A percentile compares a stretch with the other conserved stretches of the same genome.
phyloP scores from a whole-genome alignment of 2,329 filamentous ascomycete species.

The Chrysoporthe austroafricana region DNA sequence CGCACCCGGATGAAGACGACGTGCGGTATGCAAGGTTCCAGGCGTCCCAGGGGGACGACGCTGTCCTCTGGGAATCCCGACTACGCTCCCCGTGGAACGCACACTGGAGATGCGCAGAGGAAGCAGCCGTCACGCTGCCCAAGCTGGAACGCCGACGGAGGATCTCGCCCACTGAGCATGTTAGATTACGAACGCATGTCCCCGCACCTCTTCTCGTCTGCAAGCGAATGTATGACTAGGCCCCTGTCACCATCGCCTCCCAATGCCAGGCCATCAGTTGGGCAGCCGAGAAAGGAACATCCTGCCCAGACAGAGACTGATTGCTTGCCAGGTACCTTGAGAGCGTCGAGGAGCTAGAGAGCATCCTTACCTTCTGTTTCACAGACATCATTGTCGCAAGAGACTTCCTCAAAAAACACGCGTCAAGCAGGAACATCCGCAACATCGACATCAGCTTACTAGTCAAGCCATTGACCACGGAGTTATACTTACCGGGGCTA shows the following conservation, averaged over 20 bases:
- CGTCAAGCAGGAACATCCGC: slow-evolving; percentile 23
- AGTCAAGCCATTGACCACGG: slow-evolving; percentile 33
- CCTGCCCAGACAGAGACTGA: neutral
- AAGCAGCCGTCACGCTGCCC: slow-evolving; percentile 15
- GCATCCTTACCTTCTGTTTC: slow-evolving; percentile 36
- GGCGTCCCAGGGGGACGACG: slow-evolving; percentile 17
- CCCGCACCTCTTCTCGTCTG: slow-evolving; percentile 32
- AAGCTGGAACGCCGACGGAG: slow-evolving; percentile 7
- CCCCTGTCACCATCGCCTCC: neutral
- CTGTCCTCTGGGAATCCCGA: slow-evolving; percentile 23
- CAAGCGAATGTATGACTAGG: slow-evolving; percentile 34
- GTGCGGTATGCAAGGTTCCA: slow-evolving; percentile 23
- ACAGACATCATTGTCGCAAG: slow-evolving; percentile 33
- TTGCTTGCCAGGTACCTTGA: slow-evolving; percentile 35
- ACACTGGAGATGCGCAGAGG: slow-evolving; percentile 28
- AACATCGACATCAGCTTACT: slow-evolving; percentile 36
- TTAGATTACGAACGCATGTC: slow-evolving; percentile 5
- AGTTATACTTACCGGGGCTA: slow-evolving; percentile 34
- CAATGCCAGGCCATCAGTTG: neutral
- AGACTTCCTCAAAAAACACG: slow-evolving; percentile 33
- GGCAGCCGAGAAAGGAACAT: neutral
- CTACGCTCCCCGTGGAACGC: slow-evolving; percentile 24
- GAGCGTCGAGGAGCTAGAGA: slow-evolving; percentile 33
- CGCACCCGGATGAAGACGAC: slow-evolving; percentile 28
- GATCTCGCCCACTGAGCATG: slow-evolving; percentile 9